phyloP scores from a whole-genome alignment of 768 basidiomycete genomes.

The Boletus rufocinnamomeus region DNA sequence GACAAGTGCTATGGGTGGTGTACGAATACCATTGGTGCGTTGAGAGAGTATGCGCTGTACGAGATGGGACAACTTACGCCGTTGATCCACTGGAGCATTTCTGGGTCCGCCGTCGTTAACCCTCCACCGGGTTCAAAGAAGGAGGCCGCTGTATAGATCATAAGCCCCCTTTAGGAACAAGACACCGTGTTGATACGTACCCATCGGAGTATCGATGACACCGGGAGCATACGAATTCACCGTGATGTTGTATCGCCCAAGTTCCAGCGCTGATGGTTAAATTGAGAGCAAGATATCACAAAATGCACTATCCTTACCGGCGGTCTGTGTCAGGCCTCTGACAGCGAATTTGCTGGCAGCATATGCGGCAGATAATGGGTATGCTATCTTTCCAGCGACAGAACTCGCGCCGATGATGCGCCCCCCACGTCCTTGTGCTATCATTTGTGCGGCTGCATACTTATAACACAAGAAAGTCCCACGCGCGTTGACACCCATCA shows the following conservation, averaged over 20 bases:
- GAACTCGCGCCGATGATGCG: conserved; percentile 51
- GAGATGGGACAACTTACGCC: conserved; percentile 3
- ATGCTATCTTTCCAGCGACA: conserved; percentile 5
- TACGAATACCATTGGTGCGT: not conserved
- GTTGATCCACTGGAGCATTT: not conserved
- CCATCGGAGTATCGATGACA: conserved; percentile 30
- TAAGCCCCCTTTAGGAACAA: not conserved
- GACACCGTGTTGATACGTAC: conserved; percentile 22
- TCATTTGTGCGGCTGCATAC: conserved; percentile 63
- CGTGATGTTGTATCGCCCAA: conserved; percentile 38
- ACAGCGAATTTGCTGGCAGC: conserved; percentile 44
- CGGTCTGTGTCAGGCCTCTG: conserved; percentile 42
- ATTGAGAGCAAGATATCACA: not conserved
- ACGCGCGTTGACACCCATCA: conserved; percentile 53
- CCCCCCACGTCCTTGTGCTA: conserved; percentile 51
- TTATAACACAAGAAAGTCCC: conserved; percentile 66
- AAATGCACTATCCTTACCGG: conserved; percentile 28
- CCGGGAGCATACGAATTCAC: conserved; percentile 46
- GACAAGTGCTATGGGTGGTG: not conserved
- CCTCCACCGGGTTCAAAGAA: not conserved
- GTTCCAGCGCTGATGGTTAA: conserved; percentile 27
- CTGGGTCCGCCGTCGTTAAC: not conserved
- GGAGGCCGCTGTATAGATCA: not conserved
- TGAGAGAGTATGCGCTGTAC: not conserved
- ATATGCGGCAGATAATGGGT: conserved; percentile 25